Conservation (phyloP, 345 rosid species). For the Anacardium occidentale region DNA sequence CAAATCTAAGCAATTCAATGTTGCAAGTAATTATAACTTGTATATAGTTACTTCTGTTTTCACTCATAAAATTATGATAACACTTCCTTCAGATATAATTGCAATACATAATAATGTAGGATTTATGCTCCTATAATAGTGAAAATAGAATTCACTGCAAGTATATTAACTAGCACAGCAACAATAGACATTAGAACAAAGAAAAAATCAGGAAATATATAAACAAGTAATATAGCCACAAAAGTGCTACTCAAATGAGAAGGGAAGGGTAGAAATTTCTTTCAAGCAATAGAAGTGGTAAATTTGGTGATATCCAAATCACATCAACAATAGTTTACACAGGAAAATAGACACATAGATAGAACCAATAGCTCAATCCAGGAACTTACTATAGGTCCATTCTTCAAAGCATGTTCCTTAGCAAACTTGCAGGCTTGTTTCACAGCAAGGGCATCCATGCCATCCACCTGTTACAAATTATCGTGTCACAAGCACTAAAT, state of each 20-base stretch:
- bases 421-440: constrained; percentile 97
- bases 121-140: not conserved
- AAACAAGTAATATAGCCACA: not conserved
- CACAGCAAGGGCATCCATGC: constrained; percentile 97
- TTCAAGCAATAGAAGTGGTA: not conserved
- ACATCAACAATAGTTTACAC: not conserved
- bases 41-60: not conserved
- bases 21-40: constrained; percentile 2
- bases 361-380: constrained; percentile 10
- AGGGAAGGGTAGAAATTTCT: not conserved
- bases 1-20: not conserved
- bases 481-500: not conserved
- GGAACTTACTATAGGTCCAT: constrained; percentile 88
- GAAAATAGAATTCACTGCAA: not conserved
- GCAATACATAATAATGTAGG: not conserved
- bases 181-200: not conserved
- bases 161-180: not conserved
- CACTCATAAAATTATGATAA: not conserved
- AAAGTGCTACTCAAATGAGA: not conserved
- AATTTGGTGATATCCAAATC: not conserved
- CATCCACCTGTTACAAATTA: constrained; percentile 66
- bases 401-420: constrained; percentile 81
- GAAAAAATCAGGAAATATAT: not conserved
- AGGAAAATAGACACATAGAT: not conserved
- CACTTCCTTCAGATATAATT: not conserved